These are phyloP conservation scores for Plasmodium fragile DNA, from an alignment of 169 alveolate species.

Conservation along the genomic window DNA sequence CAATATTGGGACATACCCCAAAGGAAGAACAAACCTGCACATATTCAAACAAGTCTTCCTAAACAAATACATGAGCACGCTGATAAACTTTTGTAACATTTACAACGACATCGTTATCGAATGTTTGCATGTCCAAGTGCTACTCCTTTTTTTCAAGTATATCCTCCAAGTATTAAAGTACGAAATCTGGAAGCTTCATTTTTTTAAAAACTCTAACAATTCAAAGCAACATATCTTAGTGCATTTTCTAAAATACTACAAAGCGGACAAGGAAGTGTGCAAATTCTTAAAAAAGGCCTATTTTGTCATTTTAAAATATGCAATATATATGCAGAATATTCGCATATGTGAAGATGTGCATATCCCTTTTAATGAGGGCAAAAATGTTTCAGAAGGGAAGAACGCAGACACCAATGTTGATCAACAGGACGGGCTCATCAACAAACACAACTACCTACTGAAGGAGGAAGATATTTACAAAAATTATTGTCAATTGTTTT, in stretches of 20 bases:
- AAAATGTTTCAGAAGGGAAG: not conserved
- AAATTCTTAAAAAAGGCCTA: slow-evolving; percentile 28
- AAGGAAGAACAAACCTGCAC: not conserved
- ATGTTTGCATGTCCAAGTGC: slow-evolving; percentile 49
- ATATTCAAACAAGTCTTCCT: slow-evolving; percentile 21
- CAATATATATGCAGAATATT: slow-evolving; percentile 49
- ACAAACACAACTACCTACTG: slow-evolving; percentile 38
- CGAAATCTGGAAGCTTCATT: slow-evolving; percentile 20
- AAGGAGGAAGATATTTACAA: slow-evolving; percentile 39
- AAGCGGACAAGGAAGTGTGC: slow-evolving; percentile 31
- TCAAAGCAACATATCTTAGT: slow-evolving; percentile 25
- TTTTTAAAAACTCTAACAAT: not conserved
- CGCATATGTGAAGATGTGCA: not conserved
- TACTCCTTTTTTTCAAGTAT: slow-evolving; percentile 54
- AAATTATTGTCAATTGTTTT: slow-evolving; percentile 62
- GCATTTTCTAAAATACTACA: slow-evolving; percentile 39
- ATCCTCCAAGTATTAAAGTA: slow-evolving; percentile 17
- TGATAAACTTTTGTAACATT: slow-evolving; percentile 39
- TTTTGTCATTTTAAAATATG: slow-evolving; percentile 51
- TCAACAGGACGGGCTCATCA: not conserved
- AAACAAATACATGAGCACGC: slow-evolving; percentile 50
- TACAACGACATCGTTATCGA: slow-evolving; percentile 65
- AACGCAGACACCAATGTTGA: not conserved
- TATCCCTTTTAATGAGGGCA: not conserved
- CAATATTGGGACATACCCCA: not conserved